phyloP scores from a whole-genome alignment of 768 basidiomycete species.

The Glaciozyma martinii region DNA sequence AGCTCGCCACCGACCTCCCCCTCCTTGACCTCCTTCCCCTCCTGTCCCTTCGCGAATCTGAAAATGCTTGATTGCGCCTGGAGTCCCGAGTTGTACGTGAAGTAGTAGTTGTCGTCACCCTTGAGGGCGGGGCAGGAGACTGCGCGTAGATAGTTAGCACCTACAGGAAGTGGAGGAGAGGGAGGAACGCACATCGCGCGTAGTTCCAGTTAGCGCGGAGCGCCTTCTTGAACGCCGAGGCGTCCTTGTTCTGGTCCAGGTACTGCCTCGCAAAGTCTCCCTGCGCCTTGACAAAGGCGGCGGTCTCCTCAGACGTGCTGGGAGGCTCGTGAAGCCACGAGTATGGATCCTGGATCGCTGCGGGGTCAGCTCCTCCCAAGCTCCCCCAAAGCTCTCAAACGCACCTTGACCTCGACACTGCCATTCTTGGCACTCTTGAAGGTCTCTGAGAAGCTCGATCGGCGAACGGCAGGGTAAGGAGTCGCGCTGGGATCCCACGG shows the following conservation, averaged over 20 bases:
- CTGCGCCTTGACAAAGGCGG: constrained; percentile 40
- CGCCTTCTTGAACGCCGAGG: constrained; percentile 51
- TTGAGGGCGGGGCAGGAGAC: constrained; percentile 56
- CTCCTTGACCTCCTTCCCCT: constrained; percentile 29
- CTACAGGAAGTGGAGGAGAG: background rate
- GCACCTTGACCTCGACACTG: constrained; percentile 48
- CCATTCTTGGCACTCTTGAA: constrained; percentile 61
- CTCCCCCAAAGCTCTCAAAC: too few species aligned
- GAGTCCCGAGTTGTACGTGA: constrained; percentile 57
- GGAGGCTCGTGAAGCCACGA: constrained; percentile 57
- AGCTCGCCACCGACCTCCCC: constrained; percentile 52
- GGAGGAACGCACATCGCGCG: constrained; percentile 41
- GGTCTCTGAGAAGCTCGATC: constrained; percentile 48
- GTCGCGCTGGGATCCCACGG: constrained; percentile 42
- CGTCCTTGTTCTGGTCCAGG: constrained; percentile 57
- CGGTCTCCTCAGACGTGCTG: constrained; percentile 51
- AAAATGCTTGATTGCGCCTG: constrained; percentile 56
- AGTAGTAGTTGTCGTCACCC: constrained; percentile 63
- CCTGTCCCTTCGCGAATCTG: constrained; percentile 43
- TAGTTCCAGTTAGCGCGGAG: constrained; percentile 53
- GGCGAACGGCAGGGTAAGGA: constrained; percentile 56
- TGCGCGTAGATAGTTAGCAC: constrained; percentile 3
- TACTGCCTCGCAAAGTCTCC: constrained; percentile 39
- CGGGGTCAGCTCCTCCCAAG: too few species aligned
- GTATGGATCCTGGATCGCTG: constrained; percentile 46